Base-by-base conservation (phyloP, 192 early-diverging fungal species). In the Coemansia sp. region DNA sequence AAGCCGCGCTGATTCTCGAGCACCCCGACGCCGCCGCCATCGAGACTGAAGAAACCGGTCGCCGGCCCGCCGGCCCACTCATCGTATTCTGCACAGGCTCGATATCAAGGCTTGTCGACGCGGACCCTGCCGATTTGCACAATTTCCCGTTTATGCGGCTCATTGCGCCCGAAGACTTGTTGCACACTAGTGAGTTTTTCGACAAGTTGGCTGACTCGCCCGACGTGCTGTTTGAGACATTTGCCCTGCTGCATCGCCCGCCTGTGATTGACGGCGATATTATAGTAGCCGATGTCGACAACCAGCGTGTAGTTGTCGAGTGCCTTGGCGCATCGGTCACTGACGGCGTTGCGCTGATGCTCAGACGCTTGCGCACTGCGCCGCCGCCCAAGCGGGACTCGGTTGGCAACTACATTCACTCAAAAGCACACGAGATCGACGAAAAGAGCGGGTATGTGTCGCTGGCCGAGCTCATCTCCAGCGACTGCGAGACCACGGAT, bases 31-130 rank as follows among this genome's bases (percentile, higher is more conserved):
- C 62, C 3, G 45, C 35, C 23, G 48, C 45, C 24, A 29, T 61
- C 20, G 50, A 41, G 41, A 38, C 56, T 19, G 35, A 45, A 6
- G 60, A 62, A 18, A 22, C 22, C 60, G 58, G 32, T 45, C 9
- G 62, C 32, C 45, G 53, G 57, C 8, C 55, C 49, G 26, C 32
- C 32, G 69, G 75, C 6, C 65, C 75, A 3, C 62, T 58, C 0
- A 54, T 77, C 29, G 69, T 65, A 59, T 77, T 77, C 67, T 69
- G 61, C 19, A 77, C 69, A 3, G 69, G 75, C 3, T 71, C 69
- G 7, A 53, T 77, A 22, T 59, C 61, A 27, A 54, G 57, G 41
- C 68, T 76, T 0, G 54, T 76, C 5, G 74, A 76, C 23, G 74
- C 68, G 1, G 74, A 76, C 38, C 66, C 68, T 0, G 52, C 61